These are phyloP conservation scores for Plasmodium vivax DNA, from an alignment of 169 alveolate species.

Conservation along the genomic window DNA sequence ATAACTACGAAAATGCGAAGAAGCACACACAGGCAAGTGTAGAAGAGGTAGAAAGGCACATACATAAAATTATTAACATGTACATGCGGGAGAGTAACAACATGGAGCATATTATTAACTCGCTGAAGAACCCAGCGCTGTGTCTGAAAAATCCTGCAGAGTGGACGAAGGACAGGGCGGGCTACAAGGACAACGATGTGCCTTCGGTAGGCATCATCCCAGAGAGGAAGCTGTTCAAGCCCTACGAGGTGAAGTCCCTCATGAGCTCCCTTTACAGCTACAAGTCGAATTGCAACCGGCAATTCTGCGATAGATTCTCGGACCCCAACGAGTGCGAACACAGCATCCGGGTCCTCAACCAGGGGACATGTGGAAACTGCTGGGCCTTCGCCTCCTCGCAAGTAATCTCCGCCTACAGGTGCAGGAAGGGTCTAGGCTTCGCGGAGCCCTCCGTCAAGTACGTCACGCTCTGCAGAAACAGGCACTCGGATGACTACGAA, in stretches of 20 bases:
- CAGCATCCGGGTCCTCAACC: constrained; percentile 52
- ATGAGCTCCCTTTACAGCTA: constrained; percentile 30
- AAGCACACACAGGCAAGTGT: constrained; percentile 31
- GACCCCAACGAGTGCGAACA: constrained; percentile 56
- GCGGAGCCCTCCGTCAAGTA: constrained; percentile 65
- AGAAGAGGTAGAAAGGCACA: constrained; percentile 30
- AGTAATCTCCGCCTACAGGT: constrained; percentile 38
- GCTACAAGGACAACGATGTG: constrained; percentile 26
- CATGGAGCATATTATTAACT: constrained; percentile 41
- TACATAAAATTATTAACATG: constrained; percentile 1
- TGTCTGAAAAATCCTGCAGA: constrained; percentile 44
- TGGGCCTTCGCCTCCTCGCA: constrained; percentile 69
- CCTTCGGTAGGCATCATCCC: constrained; percentile 65
- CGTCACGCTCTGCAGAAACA: constrained; percentile 56
- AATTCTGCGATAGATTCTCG: constrained; percentile 32
- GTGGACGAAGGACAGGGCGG: constrained; percentile 56
- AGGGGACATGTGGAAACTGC: constrained; percentile 59
- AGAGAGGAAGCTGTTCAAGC: constrained; percentile 36
- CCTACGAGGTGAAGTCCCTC: background rate
- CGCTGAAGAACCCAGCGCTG: constrained; percentile 45
- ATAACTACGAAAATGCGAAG: constrained; percentile 51
- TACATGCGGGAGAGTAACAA: constrained; percentile 17
- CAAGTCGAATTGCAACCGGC: constrained; percentile 21
- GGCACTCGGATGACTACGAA: background rate
- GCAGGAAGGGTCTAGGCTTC: constrained; percentile 52